Conservation (phyloP, 306 rosid species). For the Dalbergia oliveri region DNA sequence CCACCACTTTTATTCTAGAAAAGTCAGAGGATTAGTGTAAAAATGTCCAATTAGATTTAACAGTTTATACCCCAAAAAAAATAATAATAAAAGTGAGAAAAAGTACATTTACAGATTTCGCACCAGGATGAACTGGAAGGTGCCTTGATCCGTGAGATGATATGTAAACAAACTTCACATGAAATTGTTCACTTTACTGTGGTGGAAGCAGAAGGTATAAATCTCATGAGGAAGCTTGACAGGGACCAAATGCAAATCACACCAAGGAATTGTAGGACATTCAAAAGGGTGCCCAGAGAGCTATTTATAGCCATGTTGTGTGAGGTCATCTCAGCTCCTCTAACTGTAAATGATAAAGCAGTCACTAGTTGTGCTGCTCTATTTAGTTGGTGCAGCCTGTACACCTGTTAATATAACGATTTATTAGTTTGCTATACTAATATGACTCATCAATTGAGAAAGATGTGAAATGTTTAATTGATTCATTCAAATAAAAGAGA, state of each 20-base stretch:
- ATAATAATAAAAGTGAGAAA: neutral
- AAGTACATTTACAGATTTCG: constrained; percentile 29
- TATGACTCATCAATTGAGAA: constrained; percentile 31
- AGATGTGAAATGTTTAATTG: constrained; percentile 12
- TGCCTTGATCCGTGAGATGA: constrained; percentile 28
- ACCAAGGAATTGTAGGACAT: constrained; percentile 92
- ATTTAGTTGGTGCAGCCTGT: constrained; percentile 95
- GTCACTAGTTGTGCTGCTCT: constrained; percentile 98
- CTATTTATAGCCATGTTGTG: constrained; percentile 92
- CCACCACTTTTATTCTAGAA: constrained; percentile 41
- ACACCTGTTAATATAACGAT: constrained; percentile 66
- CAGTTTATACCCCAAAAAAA: constrained; percentile 31
- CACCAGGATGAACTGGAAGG: constrained; percentile 19
- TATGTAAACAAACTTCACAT: constrained; percentile 31
- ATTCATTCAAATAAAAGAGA: constrained; percentile 30
- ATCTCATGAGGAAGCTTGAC: constrained; percentile 91
- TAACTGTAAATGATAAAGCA: constrained; percentile 89
- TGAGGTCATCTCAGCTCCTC: constrained; percentile 94
- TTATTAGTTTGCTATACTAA: constrained; percentile 19
- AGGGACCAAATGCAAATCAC: constrained; percentile 98
- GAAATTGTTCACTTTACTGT: constrained; percentile 44
- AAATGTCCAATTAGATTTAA: constrained; percentile 40
- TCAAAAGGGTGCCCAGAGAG: constrained; percentile 85
- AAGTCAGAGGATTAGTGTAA: constrained; percentile 51
- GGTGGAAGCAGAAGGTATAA: constrained; percentile 61